Conservation (phyloP, 2,329 filamentous ascomycete species). For the Aureobasidium melanogenum region DNA sequence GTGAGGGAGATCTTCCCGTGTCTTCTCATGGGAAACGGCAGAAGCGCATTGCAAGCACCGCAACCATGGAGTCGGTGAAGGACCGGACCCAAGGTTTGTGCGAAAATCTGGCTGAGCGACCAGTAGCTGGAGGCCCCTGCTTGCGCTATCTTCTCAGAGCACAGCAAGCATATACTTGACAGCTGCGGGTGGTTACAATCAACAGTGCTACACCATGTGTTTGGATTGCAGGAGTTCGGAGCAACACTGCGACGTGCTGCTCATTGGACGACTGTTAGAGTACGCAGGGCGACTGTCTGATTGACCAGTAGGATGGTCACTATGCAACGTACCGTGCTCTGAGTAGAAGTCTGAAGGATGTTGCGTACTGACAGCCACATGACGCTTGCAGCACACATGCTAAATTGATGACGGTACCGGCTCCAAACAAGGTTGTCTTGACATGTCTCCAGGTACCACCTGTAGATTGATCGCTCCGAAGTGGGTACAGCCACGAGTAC, state of each 20-base stretch:
- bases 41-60: neutral
- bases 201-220: neutral
- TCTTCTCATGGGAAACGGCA: neutral
- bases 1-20: neutral
- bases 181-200: neutral
- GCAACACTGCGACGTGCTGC: neutral
- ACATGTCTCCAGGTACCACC: neutral
- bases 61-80: constrained; percentile 4
- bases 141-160: neutral
- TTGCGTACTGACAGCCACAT: constrained; percentile 1
- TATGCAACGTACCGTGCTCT: too few species aligned
- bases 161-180: neutral
- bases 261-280: neutral
- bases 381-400: neutral
- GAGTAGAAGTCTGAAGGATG: neutral
- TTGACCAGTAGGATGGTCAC: neutral
- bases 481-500: neutral
- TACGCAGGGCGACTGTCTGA: neutral
- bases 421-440: neutral
- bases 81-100: neutral
- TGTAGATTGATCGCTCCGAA: neutral
- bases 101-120: neutral
- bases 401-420: neutral
- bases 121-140: neutral
- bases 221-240: neutral